Evolutionary conservation across 257 asterid genomes (phyloP), one percentile per base, ranked within the genome.

Genomic region (Solanum virginianum): DNA sequence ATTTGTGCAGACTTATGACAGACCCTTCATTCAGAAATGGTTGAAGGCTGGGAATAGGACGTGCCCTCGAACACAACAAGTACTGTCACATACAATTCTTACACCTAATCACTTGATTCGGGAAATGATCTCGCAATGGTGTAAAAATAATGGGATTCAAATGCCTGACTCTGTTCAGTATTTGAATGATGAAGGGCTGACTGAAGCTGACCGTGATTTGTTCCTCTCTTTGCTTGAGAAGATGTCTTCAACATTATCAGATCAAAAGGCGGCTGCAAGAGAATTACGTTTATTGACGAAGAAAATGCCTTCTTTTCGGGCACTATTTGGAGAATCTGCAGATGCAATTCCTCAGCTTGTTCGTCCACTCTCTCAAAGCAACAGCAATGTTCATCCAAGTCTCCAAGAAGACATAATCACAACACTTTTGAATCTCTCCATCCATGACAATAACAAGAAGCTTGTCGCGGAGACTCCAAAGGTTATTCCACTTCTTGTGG

Each of bases 401-500:
- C 94, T 97, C 77, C 99, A 92, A 79, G 99, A 97, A 86, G 99
- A 97, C 69, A 59, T 97, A 68, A 91, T 97, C 86, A 94, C 99
- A 1, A 93, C 99, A 0, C 90, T 97, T 60, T 65, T 95, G 86
- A 97, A 97, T 70, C 90, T 95, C 1, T 95, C 99, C 36, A 95
- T 97, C 83, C 98, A 95, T 53, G 99, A 97, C 86, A 92, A 55
- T 60, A 97, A 97, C 85, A 97, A 95, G 90, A 92, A 91, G 92
- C 92, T 87, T 4, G 99, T 97, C 15, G 99, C 97, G 3, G 97
- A 94, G 69, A 95, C 94, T 4, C 97, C 97, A 3, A 86, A 22
- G 80, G 98, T 90, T 62, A 88, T 97, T 84, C 94, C 94, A 15
- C 87, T 94, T 79, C 97, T 97, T 15, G 80, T 92, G 56, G 92